Percentiles rank a stretch among this genome's conserved stretches.
These are phyloP conservation scores for Solanum clarkiae DNA, from an alignment of 257 asterid genomes.

Conservation along the genomic window DNA sequence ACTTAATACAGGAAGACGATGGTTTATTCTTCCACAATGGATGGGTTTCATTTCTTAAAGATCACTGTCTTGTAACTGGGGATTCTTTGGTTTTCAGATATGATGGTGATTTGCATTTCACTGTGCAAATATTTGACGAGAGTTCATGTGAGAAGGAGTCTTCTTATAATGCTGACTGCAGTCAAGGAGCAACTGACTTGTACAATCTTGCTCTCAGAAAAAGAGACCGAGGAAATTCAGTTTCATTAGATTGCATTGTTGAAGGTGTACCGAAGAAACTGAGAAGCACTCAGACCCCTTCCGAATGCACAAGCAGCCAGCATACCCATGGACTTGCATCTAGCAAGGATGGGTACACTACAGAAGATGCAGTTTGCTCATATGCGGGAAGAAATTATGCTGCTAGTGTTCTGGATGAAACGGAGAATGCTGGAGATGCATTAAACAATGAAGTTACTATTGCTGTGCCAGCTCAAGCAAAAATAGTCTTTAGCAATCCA, in stretches of 20 bases:
- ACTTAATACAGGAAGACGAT: conserved; percentile 17
- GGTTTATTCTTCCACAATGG: conserved; percentile 24
- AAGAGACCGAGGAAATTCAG: conserved; percentile 47
- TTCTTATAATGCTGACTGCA: conserved; percentile 41
- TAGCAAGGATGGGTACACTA: conserved; percentile 14
- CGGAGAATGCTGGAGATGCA: conserved; percentile 8
- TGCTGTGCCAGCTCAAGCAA: conserved; percentile 40
- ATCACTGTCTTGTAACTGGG: conserved; percentile 26
- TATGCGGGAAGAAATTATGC: background rate
- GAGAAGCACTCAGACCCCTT: conserved; percentile 32
- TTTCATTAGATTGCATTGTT: conserved; percentile 26
- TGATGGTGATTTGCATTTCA: conserved; percentile 56
- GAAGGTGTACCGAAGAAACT: conserved; percentile 57
- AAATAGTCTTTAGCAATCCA: conserved; percentile 21
- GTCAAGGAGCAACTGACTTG: conserved; percentile 38
- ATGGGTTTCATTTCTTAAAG: conserved; percentile 35
- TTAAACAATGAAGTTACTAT: conserved; percentile 29
- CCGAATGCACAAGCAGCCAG: conserved; percentile 20
- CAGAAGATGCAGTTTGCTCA: conserved; percentile 13
- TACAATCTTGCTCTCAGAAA: conserved; percentile 20
- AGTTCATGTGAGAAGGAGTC: conserved; percentile 71
- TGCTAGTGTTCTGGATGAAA: background rate
- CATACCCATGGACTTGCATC: conserved; percentile 10
- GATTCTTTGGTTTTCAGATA: conserved; percentile 49
- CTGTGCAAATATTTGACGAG: conserved; percentile 63